Base-by-base conservation (phyloP, 345 rosid species). In the Draba incana region DNA sequence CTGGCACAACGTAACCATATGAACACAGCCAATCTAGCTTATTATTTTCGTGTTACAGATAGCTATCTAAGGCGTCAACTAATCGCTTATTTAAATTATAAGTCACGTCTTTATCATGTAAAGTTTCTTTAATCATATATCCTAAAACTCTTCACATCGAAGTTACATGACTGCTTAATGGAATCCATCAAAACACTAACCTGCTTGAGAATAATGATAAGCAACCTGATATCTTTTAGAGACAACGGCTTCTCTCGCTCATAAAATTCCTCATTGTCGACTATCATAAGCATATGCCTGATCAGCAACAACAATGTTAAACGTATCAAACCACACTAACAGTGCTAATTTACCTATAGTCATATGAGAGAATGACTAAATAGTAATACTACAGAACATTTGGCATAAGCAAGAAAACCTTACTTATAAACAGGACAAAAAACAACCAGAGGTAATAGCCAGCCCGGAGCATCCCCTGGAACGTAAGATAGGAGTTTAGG, bases 391-490 rank as follows among this genome's bases (percentile, higher is more conserved):
- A 16, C 20, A 64, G 14, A 59, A 27, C 38, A 4, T 4, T 51
- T 42, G 42, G 53, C 51, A 25, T 51, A 64, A 65, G 46, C 59
- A 63, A 68, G 74, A 15, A 75, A 64, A 20, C 60, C 97, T 87
- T 83, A 92, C 99, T 92, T 94, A 78, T 89, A 94, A 58, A 94
- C 87, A 50, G 99, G 99, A 77, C 99, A 92, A 72, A 94, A 94
- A 74, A 94, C 99, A 65, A 86, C 84, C 64, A 94, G 82, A 43
- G 98, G 98, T 62, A 94, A 73, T 27, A 94, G 86, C 99, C 99
- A 94, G 60, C 93, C 97, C 67, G 98, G 93, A 20, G 83, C 86
- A 81, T 94, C 98, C 68, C 84, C 91, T 41, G 90, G 81, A 62
- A 83, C 84, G 79, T 83, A 82, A 69, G 84, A 80, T 64, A 81